Evolutionary conservation across 2,329 filamentous ascomycete species (phyloP).

Genomic region (Exophiala bonariae): DNA sequence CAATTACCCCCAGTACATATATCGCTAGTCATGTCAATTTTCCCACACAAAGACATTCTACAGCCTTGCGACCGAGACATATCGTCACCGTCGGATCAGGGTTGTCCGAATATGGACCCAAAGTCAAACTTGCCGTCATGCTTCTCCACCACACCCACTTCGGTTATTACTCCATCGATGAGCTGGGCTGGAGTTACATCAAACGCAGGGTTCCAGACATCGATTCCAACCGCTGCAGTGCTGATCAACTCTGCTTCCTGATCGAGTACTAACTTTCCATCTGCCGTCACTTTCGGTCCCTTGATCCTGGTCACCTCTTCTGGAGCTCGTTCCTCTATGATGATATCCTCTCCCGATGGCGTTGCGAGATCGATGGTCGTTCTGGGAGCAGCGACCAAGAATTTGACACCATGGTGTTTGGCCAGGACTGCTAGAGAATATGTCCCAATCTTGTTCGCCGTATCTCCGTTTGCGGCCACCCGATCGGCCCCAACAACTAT

Average conservation of each 20-base stretch:
- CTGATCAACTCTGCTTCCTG: slow-evolving; percentile 69
- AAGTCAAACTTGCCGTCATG: slow-evolving; percentile 68
- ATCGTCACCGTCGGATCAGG: slow-evolving; percentile 5
- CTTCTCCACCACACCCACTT: slow-evolving; percentile 84
- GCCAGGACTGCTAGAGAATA: slow-evolving; percentile 92
- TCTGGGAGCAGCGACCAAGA: slow-evolving; percentile 89
- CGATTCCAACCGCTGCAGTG: slow-evolving; percentile 73
- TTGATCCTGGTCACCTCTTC: slow-evolving; percentile 83
- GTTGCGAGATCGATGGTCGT: slow-evolving; percentile 91
- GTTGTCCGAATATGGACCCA: slow-evolving; percentile 38
- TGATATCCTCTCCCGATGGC: slow-evolving; percentile 72
- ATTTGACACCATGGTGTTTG: slow-evolving; percentile 83
- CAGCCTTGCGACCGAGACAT: not conserved
- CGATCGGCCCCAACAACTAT: slow-evolving; percentile 94
- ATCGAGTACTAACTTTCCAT: slow-evolving; percentile 58
- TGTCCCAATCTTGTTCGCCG: slow-evolving; percentile 97
- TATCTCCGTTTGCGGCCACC: slow-evolving; percentile 94
- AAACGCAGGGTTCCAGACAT: slow-evolving; percentile 96
- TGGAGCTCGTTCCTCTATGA: slow-evolving; percentile 82
- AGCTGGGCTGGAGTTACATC: slow-evolving; percentile 87
- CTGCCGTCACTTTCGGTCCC: slow-evolving; percentile 70
- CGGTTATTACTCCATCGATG: slow-evolving; percentile 93
- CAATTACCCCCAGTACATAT: too few relatives aligned
- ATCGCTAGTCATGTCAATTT: too few relatives aligned
- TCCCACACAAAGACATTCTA: slow-evolving; percentile 7